These are phyloP conservation scores for Aspergillus costaricaensis DNA, from an alignment of 2,329 filamentous ascomycete genomes.

Conservation along the genomic window DNA sequence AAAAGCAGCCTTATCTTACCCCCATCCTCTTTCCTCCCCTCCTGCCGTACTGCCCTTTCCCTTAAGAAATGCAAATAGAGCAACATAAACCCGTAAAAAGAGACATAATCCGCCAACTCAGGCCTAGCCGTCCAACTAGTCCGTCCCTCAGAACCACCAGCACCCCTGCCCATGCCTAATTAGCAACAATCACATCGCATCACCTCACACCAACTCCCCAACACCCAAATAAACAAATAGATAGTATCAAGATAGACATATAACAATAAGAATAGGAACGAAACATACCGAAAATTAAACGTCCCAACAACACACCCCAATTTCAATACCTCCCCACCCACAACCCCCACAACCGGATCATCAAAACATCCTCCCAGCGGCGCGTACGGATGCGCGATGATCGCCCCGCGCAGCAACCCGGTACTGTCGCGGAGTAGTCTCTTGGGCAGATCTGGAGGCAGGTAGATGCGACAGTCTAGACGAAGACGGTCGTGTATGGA, in stretches of 20 bases:
- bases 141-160: constrained; percentile 69
- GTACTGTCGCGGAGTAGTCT: constrained; percentile 23
- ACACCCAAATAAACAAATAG: background rate
- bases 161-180: constrained; percentile 62
- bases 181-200: background rate
- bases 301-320: constrained; percentile 76
- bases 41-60: background rate
- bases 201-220: background rate
- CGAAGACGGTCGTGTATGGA: constrained; percentile 76
- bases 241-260: too few relatives aligned
- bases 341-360: constrained; percentile 72
- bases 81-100: constrained; percentile 76
- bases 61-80: constrained; percentile 68
- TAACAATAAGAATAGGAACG: background rate
- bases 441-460: constrained; percentile 51
- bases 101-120: constrained; percentile 79
- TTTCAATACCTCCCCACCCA: constrained; percentile 65
- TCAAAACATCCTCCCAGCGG: constrained; percentile 83
- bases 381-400: constrained; percentile 89
- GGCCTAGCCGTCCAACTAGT: constrained; percentile 86
- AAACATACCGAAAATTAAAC: constrained; percentile 81
- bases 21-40: background rate
- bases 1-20: constrained; percentile 54
- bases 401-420: constrained; percentile 53
- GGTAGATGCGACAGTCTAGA: constrained; percentile 82